phyloP scores from a whole-genome alignment of 2,329 filamentous ascomycete species.

The Bipolaris cookei region DNA sequence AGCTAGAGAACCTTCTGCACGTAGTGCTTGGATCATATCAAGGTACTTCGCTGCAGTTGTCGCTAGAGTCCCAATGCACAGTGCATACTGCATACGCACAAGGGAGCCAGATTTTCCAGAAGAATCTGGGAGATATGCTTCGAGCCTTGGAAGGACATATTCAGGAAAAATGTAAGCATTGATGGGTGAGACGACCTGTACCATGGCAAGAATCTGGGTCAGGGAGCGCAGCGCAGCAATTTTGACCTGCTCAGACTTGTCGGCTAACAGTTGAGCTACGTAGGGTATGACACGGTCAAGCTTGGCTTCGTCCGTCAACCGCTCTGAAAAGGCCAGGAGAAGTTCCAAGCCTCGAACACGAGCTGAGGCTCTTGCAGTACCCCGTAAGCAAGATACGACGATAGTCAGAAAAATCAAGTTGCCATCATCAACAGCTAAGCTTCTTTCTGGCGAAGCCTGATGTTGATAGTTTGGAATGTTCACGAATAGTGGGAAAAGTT shows the following conservation, averaged over 20 bases:
- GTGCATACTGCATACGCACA: constrained; percentile 89
- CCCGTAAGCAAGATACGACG: constrained; percentile 85
- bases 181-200: constrained; percentile 81
- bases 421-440: constrained; percentile 78
- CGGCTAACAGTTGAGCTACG: constrained; percentile 79
- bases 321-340: constrained; percentile 87
- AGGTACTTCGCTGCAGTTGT: constrained; percentile 84
- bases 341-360: constrained; percentile 89
- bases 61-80: constrained; percentile 86
- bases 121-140: constrained; percentile 62
- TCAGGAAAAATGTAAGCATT: constrained; percentile 72
- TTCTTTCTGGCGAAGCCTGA: constrained; percentile 65
- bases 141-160: constrained; percentile 67
- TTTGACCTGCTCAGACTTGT: constrained; percentile 82
- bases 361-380: constrained; percentile 86
- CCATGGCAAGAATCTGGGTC: constrained; percentile 81
- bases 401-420: constrained; percentile 91
- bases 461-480: constrained; percentile 87
- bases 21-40: constrained; percentile 86
- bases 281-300: constrained; percentile 92
- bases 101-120: constrained; percentile 62
- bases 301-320: constrained; percentile 92
- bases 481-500: constrained; percentile 79
- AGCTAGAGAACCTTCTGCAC: constrained; percentile 80
- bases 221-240: constrained; percentile 85